Evolutionary conservation across 176 grass and related monocot genomes (phyloP), one percentile per base, ranked within the genome.

Genomic region (Oryza rufipogon): DNA sequence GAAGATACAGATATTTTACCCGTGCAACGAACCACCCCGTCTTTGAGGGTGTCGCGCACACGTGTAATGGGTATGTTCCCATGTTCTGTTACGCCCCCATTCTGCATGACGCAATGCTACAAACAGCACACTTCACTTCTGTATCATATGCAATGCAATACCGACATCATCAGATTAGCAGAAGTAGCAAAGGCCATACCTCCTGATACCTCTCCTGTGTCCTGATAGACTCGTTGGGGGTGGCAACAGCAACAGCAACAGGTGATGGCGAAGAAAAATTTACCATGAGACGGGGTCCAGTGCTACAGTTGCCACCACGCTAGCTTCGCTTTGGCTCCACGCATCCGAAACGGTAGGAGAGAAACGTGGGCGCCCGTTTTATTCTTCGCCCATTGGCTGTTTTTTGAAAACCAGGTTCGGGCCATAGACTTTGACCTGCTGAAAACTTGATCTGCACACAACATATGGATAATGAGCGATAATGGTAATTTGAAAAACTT

Each of bases 261-360:
- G 65, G 14, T 23, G 30, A 28, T 7, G 56, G 48, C 32, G 2
- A 81, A 12, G 28, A 28, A 65, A 82, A 15, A 20, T 77, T 38
- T 77, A 79, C 78, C 61, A 44, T 3, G 41, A 19, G 79, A 63
- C 39, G 42, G 42, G 58, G 68, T 48, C 25, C 67, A 13, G 60
- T 1, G 63, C 68, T 69, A 89, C 81, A 69, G 76, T 73, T 80
- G 61, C 73, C 78, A 78, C 60, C 88, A 86, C 73, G 68, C 56
- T 74, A 77, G 66, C 76, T 89, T 89, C 48, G 75, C 87, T 84
- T 89, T 66, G 5, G 48, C 69, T 61, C 76, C 81, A 89, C 81
- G 87, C 81, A 89, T 90, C 67, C 66, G 61, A 80, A 79, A 51
- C 80, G 68, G 74, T 66, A 74, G 26, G 86, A 79, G 48, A 52